These are phyloP conservation scores for Agroathelia rolfsii DNA, from an alignment of 1,284 basidiomycete species.

Conservation along the genomic window DNA sequence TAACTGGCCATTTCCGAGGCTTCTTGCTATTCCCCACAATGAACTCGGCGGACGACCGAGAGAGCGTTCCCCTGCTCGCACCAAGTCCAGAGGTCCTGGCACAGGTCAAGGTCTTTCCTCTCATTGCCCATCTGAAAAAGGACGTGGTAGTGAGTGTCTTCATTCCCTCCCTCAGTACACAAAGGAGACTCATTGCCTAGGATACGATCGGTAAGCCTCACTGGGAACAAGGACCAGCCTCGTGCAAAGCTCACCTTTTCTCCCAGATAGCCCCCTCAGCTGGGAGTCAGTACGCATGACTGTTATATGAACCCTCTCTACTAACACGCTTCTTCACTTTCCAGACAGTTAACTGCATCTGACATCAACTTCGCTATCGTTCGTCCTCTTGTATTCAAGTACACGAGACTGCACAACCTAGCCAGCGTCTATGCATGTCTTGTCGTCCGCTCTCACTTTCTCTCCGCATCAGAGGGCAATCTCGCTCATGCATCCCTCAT, in stretches of 20 bases:
- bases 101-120: slow-evolving; percentile 62
- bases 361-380: slow-evolving; percentile 80
- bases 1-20: too few relatives aligned
- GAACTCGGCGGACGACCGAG: too few relatives aligned
- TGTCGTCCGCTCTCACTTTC: slow-evolving; percentile 50
- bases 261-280: slow-evolving; percentile 61
- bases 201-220: slow-evolving; percentile 37
- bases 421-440: slow-evolving; percentile 68
- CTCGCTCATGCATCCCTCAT: slow-evolving; percentile 71
- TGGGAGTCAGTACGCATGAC: slow-evolving; percentile 59
- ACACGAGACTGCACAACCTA: slow-evolving; percentile 65
- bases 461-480: slow-evolving; percentile 37
- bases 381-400: slow-evolving; percentile 71
- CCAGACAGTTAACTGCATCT: slow-evolving; percentile 68
- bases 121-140: slow-evolving; percentile 59
- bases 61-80: slow-evolving; percentile 33
- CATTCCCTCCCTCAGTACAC: slow-evolving; percentile 4
- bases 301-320: too few relatives aligned
- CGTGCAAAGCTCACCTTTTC: slow-evolving; percentile 10
- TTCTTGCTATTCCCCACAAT: too few relatives aligned
- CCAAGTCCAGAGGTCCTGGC: slow-evolving; percentile 47
- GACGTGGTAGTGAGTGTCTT: slow-evolving; percentile 50
- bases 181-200: slow-evolving; percentile 24
- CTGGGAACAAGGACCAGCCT: slow-evolving; percentile 7
- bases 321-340: not conserved